Evolutionary conservation across 352 stramenopile genomes (phyloP), one percentile per base, ranked within the genome.

Genomic region (Phytophthora foliorum): DNA sequence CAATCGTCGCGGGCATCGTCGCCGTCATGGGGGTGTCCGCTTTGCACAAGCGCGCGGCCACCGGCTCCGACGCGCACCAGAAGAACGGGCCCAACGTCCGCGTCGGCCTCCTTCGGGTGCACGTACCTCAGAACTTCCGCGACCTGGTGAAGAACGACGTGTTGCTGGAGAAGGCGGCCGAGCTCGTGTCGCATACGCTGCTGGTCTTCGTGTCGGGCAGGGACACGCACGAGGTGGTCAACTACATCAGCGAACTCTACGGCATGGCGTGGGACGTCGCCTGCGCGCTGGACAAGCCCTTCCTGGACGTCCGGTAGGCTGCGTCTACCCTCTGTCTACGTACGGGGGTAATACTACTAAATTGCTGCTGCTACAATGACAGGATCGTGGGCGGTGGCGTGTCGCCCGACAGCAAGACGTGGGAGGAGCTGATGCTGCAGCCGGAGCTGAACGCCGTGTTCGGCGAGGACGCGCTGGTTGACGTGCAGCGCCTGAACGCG

Each of bases 231-330:
- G 84, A 88, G 64, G 73, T 86, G 57, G 63, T 95, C 49, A 90
- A 89, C 68, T 95, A 91, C 78, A 81, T 76, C 62, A 92, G 87
- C 69, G 78, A 95, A 57, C 74, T 95, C 24, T 93, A 93, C 72
- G 78, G 74, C 21, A 63, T 91, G 59, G 74, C 85, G 27, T 95
- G 87, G 87, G 86, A 95, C 58, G 65, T 91, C 22, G 80, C 75
- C 21, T 90, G 81, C 36, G 41, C 80, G 13, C 57, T 81, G 45
- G 72, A 58, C 46, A 93, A 93, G 46, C 68, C 74, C n/a, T 59
- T 83, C 22, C 68, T 95, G 24, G 85, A 93, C 54, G 88, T 91
- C 39, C 75, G 76, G 80, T 88, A 63, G 31, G 67, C 54, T 44
- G 11, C n/a, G 13, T 38, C 27, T 59, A 11, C 29, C 50, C 38